A percentile compares a stretch with the other conserved stretches of the same genome.
These are phyloP conservation scores for Nepenthes mirabilis DNA, from an alignment of 148 eudicot species.

Conservation along the genomic window DNA sequence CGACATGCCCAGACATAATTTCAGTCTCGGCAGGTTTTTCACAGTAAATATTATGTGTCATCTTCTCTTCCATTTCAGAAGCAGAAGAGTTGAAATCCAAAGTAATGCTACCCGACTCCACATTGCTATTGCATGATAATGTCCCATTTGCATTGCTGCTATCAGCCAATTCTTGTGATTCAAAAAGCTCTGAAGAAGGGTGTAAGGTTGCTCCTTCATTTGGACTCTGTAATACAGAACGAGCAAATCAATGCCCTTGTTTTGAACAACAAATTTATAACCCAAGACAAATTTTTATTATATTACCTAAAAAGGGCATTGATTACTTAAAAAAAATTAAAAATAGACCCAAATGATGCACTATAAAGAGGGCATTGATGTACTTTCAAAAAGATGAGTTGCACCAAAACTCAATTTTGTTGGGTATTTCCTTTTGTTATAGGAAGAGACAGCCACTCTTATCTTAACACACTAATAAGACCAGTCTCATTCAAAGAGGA, in stretches of 20 bases:
- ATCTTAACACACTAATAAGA: too few species aligned
- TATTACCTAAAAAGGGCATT: too few species aligned
- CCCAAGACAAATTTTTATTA: too few species aligned
- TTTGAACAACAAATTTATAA: too few species aligned
- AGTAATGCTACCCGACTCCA: conserved; percentile 41
- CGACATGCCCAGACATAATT: conserved; percentile 22
- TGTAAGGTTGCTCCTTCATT: conserved; percentile 7
- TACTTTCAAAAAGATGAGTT: too few species aligned
- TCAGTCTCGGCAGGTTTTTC: conserved; percentile 22
- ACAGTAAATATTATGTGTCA: conserved; percentile 8
- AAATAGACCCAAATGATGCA: too few species aligned
- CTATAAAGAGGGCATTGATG: too few species aligned
- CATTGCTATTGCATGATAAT: conserved; percentile 34
- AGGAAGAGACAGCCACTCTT: too few species aligned
- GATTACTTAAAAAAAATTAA: too few species aligned
- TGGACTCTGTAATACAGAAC: conserved; percentile 21
- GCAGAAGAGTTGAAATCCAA: conserved; percentile 43
- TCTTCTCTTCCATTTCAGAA: conserved; percentile 11
- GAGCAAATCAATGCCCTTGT: background rate
- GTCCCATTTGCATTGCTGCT: background rate
- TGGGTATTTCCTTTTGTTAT: too few species aligned
- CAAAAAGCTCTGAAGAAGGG: background rate
- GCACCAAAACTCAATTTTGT: too few species aligned
- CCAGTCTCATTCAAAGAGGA: too few species aligned
- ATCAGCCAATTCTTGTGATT: background rate